These are phyloP conservation scores for Sesbania bispinosa DNA, from an alignment of 306 rosid species.

Conservation along the genomic window DNA sequence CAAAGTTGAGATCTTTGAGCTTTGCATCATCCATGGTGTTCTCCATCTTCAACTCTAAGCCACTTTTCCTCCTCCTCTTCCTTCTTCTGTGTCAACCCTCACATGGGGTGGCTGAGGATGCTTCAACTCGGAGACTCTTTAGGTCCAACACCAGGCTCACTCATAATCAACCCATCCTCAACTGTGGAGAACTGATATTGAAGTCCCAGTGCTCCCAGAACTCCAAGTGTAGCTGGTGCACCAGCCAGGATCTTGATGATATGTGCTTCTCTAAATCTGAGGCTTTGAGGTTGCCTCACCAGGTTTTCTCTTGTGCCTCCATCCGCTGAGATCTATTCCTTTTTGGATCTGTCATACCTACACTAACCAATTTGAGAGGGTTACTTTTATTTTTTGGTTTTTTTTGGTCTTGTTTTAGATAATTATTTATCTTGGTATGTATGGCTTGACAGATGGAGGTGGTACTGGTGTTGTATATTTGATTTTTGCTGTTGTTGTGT, in stretches of 20 bases:
- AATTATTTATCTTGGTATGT: not conserved
- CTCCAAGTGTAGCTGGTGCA: slow-evolving; percentile 81
- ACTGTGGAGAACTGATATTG: slow-evolving; percentile 47
- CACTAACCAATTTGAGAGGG: not conserved
- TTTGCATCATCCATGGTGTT: slow-evolving; percentile 22
- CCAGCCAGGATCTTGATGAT: slow-evolving; percentile 67
- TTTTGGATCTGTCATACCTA: not conserved
- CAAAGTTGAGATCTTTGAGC: slow-evolving; percentile 13
- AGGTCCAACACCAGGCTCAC: not conserved
- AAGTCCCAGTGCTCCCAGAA: slow-evolving; percentile 56
- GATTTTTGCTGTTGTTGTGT: not conserved
- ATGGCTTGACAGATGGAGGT: not conserved
- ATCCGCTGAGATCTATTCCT: slow-evolving; percentile 33
- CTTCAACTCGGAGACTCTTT: slow-evolving; percentile 21
- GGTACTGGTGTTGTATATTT: not conserved
- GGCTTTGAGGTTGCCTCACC: slow-evolving; percentile 70
- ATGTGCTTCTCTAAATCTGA: slow-evolving; percentile 69
- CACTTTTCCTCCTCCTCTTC: slow-evolving; percentile 23
- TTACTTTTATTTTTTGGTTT: not conserved
- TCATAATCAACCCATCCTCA: slow-evolving; percentile 18
- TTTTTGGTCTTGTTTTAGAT: not conserved
- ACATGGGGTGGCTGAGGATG: slow-evolving; percentile 19
- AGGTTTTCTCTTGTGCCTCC: slow-evolving; percentile 75
- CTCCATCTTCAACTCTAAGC: slow-evolving; percentile 4
- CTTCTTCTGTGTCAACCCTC: slow-evolving; percentile 26